phyloP scores from a whole-genome alignment of 2,329 filamentous ascomycete genomes.

The Ascochyta lentis region DNA sequence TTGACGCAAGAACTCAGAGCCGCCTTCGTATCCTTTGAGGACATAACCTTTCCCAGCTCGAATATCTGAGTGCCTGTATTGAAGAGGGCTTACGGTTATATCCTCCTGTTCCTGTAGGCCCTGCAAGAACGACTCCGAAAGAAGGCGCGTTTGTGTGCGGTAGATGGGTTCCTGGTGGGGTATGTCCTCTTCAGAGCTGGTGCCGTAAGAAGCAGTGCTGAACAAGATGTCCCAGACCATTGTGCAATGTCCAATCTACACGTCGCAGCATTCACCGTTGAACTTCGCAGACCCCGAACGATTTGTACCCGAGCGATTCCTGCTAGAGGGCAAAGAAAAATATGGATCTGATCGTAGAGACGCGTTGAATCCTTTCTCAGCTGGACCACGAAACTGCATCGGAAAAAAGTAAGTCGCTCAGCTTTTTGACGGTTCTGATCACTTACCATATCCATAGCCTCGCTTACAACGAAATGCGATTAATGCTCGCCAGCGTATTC shows the following conservation, averaged over 20 bases:
- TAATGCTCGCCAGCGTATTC: constrained; percentile 32
- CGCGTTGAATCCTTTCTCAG: constrained; percentile 31
- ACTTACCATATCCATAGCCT: constrained; percentile 14
- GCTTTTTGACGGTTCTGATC: no score
- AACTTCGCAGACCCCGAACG: no score
- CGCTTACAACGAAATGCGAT: constrained; percentile 44
- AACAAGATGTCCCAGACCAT: no score
- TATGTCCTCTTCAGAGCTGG: no score
- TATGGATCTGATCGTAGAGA: no score
- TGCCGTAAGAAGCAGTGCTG: no score
- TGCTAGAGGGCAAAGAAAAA: no score
- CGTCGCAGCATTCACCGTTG: no score
- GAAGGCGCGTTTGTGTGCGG: constrained; percentile 31
- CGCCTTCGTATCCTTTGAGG: constrained; percentile 18
- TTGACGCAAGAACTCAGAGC: constrained; percentile 27
- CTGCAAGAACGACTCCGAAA: constrained; percentile 36
- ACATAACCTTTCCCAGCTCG: constrained; percentile 30
- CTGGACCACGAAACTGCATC: constrained; percentile 21
- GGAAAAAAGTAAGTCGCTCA: constrained; percentile 42
- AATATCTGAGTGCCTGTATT: constrained; percentile 53
- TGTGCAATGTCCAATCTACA: no score
- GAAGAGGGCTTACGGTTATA: constrained; percentile 55
- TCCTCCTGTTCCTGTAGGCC: constrained; percentile 50
- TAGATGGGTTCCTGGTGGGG: constrained; percentile 37
- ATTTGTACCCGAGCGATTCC: no score